Conservation (phyloP, 306 rosid species). For the Acacia acuminata region DNA sequence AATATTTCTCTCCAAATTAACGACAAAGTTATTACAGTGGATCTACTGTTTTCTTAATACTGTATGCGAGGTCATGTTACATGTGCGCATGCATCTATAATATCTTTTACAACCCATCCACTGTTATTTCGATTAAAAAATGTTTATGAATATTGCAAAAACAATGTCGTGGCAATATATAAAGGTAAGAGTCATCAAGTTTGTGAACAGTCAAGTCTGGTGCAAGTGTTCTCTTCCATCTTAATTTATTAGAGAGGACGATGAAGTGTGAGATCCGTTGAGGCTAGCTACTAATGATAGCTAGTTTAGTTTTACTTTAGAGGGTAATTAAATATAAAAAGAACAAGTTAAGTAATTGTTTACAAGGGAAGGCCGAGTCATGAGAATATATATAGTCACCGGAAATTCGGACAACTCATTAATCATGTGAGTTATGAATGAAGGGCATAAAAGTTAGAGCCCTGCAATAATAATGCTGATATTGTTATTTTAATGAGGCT, state of each 20-base stretch:
- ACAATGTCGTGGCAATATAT: background rate
- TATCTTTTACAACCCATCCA: background rate
- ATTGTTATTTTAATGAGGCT: background rate
- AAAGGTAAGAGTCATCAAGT: background rate
- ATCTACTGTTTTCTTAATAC: background rate
- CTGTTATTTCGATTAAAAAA: background rate
- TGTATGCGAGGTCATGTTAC: background rate
- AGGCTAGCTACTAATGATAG: background rate
- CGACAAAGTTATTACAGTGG: background rate
- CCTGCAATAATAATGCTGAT: background rate
- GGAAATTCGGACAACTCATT: conserved; percentile 10
- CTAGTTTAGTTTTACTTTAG: background rate
- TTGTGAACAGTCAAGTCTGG: background rate
- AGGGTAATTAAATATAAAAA: background rate
- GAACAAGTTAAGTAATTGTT: background rate
- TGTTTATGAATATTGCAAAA: background rate
- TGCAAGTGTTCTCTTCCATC: background rate
- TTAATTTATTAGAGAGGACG: background rate
- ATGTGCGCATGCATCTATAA: background rate
- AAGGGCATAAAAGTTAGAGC: conserved; percentile 18
- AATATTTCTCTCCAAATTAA: background rate
- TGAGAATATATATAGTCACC: background rate
- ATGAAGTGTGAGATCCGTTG: background rate
- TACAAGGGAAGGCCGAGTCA: background rate
- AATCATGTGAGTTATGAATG: conserved; percentile 21